phyloP scores from a whole-genome alignment of 2,329 filamentous ascomycete genomes.

The Pseudogymnoascus sp. region DNA sequence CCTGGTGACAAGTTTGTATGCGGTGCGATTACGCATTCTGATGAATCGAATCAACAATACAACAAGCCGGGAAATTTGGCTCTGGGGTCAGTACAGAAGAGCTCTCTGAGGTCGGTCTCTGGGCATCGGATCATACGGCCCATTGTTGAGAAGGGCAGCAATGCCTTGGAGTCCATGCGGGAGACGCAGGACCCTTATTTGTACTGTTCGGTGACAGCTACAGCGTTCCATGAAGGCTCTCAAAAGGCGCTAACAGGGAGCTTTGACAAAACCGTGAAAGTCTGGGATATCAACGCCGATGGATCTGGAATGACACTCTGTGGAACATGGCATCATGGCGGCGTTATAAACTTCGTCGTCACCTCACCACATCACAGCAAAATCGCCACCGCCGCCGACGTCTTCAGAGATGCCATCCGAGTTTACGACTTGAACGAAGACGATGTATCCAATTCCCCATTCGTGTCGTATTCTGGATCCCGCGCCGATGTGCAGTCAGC shows the following conservation, averaged over 20 bases:
- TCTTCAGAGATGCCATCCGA: conserved; percentile 47
- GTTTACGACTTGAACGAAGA: conserved; percentile 45
- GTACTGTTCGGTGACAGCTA: conserved; percentile 58
- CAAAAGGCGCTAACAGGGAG: conserved; percentile 52
- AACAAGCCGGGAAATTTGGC: conserved; percentile 59
- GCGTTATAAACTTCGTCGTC: conserved; percentile 58
- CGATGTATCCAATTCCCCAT: conserved; percentile 31
- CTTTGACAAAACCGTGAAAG: conserved; percentile 56
- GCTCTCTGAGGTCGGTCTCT: conserved; percentile 45
- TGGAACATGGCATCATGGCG: conserved; percentile 51
- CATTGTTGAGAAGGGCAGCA: conserved; percentile 47
- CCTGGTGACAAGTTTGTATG: conserved; percentile 50
- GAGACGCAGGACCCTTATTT: conserved; percentile 57
- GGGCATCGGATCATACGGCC: conserved; percentile 54
- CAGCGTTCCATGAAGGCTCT: conserved; percentile 45
- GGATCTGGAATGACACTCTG: conserved; percentile 37
- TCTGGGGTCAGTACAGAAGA: conserved; percentile 43
- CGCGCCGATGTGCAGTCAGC: conserved; percentile 21
- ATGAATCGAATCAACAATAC: conserved; percentile 58
- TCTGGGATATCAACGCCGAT: conserved; percentile 45
- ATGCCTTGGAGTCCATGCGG: conserved; percentile 50
- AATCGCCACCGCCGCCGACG: conserved; percentile 56
- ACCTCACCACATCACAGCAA: conserved; percentile 41
- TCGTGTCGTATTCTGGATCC: conserved; percentile 27
- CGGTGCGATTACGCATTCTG: conserved; percentile 57